Base-by-base conservation (phyloP, 2,329 filamentous ascomycete species). In the Colletotrichum zoysiae region DNA sequence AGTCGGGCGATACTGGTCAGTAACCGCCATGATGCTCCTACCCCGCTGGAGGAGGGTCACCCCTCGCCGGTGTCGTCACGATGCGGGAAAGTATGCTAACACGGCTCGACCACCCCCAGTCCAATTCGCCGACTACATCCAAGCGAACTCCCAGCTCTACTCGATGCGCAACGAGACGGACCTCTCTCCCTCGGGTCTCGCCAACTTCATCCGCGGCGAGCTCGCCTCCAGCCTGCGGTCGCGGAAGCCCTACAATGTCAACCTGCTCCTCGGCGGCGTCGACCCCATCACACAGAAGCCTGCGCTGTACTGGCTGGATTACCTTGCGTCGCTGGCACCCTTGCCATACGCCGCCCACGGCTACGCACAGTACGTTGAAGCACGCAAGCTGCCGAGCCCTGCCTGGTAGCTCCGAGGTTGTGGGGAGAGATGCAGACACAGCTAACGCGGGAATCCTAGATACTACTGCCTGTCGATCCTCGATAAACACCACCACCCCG, bases 51-150 rank as follows among this genome's bases (percentile, higher is more conserved):
- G 44, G n/a, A 62, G 50, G 35, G 30, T 48, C 59, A 60, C 26
- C 26, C 55, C 33, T 46, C 38, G 59, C 40, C 23, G 5, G 59
- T n/a, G n/a, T 20, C 23, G 40, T 61, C 40, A 50, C 51, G 44
- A 62, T 42, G 57, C 53, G 23, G 38, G 57, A 62, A 65, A 20
- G 16, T 20, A 38, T 63, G 40, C 73, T 71, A 51, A 76, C 73
- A 20, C 57, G 74, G 65, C 56, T 78, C 74, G 38, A 44, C 5
- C 16, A 35, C 70, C 16, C 58, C 70, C 81, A 97, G 95, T 98
- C 74, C 95, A 99, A 91, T 99, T 99, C 83, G 94, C 97, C 82
- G 96, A 99, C 86, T 99, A 95, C 86, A 97, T 99, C 82, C 95
- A 98, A 89, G 95, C 95, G 81, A 99, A 99, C 84, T 92, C 96